phyloP scores from a whole-genome alignment of 129 eudicot species.

The Tanacetum coccineum region DNA sequence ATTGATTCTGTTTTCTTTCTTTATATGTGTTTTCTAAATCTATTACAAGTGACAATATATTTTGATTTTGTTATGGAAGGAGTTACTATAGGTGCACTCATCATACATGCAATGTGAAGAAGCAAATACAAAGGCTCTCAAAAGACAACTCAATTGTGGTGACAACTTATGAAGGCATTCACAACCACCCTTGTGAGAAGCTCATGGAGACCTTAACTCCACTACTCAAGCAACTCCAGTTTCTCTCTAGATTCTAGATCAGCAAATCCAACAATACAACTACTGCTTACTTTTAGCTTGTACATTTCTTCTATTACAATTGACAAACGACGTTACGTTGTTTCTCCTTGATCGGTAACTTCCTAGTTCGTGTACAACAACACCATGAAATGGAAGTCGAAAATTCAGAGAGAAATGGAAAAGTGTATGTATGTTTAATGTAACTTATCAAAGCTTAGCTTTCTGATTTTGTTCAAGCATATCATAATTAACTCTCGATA shows the following conservation, averaged over 20 bases:
- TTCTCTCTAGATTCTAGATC: constrained; percentile 76
- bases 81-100: constrained; percentile 97
- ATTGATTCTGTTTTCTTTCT: neutral
- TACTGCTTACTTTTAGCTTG: constrained; percentile 24
- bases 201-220: constrained; percentile 97
- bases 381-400: constrained; percentile 3
- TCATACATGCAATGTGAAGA: constrained; percentile 99
- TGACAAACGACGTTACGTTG: constrained; percentile 20
- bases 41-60: neutral
- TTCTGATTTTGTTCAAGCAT: neutral
- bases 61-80: constrained; percentile 43
- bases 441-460: neutral
- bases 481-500: too few species aligned
- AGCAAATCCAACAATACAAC: constrained; percentile 12
- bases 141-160: constrained; percentile 81
- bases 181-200: constrained; percentile 97
- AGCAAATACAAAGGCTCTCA: constrained; percentile 90
- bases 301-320: constrained; percentile 27
- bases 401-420: neutral
- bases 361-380: constrained; percentile 13
- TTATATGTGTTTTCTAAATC: neutral
- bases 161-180: constrained; percentile 90
- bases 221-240: constrained; percentile 89
- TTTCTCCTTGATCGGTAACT: neutral
- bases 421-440: constrained; percentile 24